These are phyloP conservation scores for Baudoinia panamericana DNA, from an alignment of 495 filamentous ascomycete species.

Conservation along the genomic window DNA sequence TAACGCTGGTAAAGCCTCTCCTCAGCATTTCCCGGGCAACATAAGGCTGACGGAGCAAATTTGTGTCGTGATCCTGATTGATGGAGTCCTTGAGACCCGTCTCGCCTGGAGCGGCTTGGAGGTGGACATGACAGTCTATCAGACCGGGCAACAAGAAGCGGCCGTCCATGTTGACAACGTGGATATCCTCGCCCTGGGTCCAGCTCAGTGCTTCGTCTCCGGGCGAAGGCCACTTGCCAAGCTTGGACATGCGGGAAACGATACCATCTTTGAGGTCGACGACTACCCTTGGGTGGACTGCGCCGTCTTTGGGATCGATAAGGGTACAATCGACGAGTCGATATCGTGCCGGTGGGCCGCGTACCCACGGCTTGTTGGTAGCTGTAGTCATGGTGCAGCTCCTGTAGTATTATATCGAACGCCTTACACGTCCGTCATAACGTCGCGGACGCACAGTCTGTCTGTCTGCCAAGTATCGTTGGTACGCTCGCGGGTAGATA, in stretches of 20 bases:
- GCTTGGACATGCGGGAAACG: constrained; percentile 14
- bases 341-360: constrained; percentile 12
- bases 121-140: constrained; percentile 48
- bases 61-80: constrained; percentile 10
- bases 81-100: constrained; percentile 17
- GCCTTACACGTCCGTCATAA: no score
- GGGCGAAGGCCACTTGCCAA: constrained; percentile 7
- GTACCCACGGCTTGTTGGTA: constrained; percentile 17
- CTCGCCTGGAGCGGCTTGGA: constrained; percentile 36
- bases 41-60: constrained; percentile 33
- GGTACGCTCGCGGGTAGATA: no score
- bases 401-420: no score
- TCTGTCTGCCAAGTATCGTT: no score
- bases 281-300: constrained; percentile 9
- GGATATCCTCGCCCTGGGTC: constrained; percentile 9
- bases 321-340: constrained; percentile 15
- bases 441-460: no score
- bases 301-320: constrained; percentile 19
- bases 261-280: constrained; percentile 18
- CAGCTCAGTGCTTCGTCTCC: constrained; percentile 14
- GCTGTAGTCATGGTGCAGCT: no score
- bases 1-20: constrained; percentile 41
- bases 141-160: constrained; percentile 42
- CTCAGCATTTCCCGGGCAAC: constrained; percentile 36
- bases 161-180: constrained; percentile 21